Evolutionary conservation across 495 filamentous ascomycete species (phyloP).

Genomic region (Talaromyces adpressus): DNA sequence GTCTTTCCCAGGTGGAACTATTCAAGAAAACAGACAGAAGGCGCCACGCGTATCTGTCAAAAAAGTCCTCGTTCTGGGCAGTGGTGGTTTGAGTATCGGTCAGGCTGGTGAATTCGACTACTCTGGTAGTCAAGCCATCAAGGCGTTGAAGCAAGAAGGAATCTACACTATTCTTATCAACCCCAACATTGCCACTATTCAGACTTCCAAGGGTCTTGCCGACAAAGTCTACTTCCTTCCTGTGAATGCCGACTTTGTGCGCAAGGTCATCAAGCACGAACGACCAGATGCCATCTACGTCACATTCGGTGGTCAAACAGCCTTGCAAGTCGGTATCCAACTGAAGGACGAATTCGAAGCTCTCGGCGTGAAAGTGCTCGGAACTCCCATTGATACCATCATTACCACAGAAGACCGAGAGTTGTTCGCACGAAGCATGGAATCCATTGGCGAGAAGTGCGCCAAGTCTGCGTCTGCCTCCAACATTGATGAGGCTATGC

Average conservation of each 20-base stretch:
- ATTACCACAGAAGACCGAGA: constrained; percentile 98
- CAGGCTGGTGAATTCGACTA: constrained; percentile 99
- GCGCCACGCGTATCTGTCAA: constrained; percentile 77
- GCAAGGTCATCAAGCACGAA: constrained; percentile 93
- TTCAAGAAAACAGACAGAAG: constrained; percentile 65
- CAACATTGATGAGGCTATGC: constrained; percentile 76
- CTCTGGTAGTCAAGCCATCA: constrained; percentile 85
- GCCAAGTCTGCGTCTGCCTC: constrained; percentile 92
- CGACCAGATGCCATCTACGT: constrained; percentile 94
- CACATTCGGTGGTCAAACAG: constrained; percentile 96
- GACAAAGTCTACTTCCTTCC: constrained; percentile 99
- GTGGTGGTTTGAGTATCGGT: constrained; percentile 93
- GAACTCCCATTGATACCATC: constrained; percentile 95
- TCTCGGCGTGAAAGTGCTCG: constrained; percentile 87
- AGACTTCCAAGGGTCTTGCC: constrained; percentile 90
- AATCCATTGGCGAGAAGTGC: constrained; percentile 95
- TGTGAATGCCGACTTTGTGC: constrained; percentile 91
- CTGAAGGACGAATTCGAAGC: constrained; percentile 91
- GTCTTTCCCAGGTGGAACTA: constrained; percentile 74
- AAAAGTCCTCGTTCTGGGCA: constrained; percentile 96
- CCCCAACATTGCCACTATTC: constrained; percentile 97
- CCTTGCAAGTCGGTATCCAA: constrained; percentile 89
- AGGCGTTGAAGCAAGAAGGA: constrained; percentile 94
- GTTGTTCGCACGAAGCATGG: constrained; percentile 95
- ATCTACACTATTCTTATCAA: constrained; percentile 96